A percentile compares a stretch with the other conserved stretches of the same genome.
Conservation (phyloP, 192 early-diverging fungal genomes). For the Physocladia obscura region DNA sequence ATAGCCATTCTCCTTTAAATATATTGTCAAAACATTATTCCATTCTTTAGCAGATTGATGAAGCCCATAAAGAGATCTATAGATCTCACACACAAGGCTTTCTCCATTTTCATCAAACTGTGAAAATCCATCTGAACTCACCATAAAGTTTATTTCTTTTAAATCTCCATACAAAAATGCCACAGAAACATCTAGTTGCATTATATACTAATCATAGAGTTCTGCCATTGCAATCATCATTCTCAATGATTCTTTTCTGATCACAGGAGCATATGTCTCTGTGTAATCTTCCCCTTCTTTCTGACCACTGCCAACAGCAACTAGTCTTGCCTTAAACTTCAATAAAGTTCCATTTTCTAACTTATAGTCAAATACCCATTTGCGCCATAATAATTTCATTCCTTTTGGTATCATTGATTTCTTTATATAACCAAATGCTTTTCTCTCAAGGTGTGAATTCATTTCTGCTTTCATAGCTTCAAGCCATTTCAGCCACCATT, state of each 20-base stretch:
- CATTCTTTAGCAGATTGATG: slow-evolving; percentile 11
- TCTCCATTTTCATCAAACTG: not conserved
- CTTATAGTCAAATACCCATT: slow-evolving; percentile 32
- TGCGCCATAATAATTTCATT: not conserved
- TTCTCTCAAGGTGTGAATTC: not conserved
- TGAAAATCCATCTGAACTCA: not conserved
- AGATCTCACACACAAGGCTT: not conserved
- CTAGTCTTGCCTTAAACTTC: slow-evolving; percentile 37
- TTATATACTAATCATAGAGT: not conserved
- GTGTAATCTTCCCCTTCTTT: slow-evolving; percentile 35
- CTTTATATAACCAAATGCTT: not conserved
- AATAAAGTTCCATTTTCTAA: slow-evolving; percentile 11
- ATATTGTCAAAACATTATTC: not conserved
- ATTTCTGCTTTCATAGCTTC: not conserved
- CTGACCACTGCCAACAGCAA: slow-evolving; percentile 37
- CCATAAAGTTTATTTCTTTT: slow-evolving; percentile 15
- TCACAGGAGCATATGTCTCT: slow-evolving; percentile 35
- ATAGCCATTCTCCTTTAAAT: not conserved
- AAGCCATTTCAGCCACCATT: not conserved
- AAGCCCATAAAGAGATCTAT: slow-evolving; percentile 1
- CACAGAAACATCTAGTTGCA: not conserved
- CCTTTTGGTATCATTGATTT: not conserved
- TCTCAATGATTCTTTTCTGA: slow-evolving; percentile 5
- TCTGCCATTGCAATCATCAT: slow-evolving; percentile 10
- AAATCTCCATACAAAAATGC: slow-evolving; percentile 8